Evolutionary conservation across 306 rosid species (phyloP).

Genomic region (Echinosophora koreensis): DNA sequence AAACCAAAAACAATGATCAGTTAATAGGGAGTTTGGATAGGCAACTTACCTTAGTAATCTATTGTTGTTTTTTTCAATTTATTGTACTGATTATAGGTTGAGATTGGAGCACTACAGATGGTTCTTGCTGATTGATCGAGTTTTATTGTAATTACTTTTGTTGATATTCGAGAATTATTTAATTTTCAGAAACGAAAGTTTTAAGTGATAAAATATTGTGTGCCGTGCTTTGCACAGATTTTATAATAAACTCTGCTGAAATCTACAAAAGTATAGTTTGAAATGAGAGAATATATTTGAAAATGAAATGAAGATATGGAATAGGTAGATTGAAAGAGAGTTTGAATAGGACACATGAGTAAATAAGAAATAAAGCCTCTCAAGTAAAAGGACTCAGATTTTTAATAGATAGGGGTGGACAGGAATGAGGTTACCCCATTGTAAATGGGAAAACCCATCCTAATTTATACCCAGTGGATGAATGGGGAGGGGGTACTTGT

Average conservation of each 20-base stretch:
- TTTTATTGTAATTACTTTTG: not conserved
- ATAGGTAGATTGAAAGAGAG: not conserved
- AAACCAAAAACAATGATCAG: too few relatives aligned
- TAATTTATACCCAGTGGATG: not conserved
- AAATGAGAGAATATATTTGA: not conserved
- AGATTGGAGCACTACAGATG: not conserved
- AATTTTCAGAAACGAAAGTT: not conserved
- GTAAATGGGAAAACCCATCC: conserved; percentile 4
- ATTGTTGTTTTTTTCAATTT: not conserved
- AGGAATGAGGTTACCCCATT: not conserved
- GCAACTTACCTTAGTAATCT: not conserved
- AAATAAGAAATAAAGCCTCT: conserved; percentile 31
- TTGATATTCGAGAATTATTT: not conserved
- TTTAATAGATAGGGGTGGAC: not conserved
- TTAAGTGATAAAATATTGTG: not conserved
- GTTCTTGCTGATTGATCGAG: not conserved
- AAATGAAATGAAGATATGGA: not conserved
- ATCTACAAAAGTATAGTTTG: not conserved
- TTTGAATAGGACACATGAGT: not conserved
- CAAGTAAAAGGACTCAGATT: not conserved
- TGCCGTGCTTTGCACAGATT: not conserved
- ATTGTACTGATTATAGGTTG: not conserved
- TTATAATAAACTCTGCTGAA: not conserved
- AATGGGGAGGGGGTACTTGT: not conserved
- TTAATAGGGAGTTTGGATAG: too few relatives aligned